Conservation (phyloP, 2,329 filamentous ascomycete genomes). For the Trichophyton equinum region DNA sequence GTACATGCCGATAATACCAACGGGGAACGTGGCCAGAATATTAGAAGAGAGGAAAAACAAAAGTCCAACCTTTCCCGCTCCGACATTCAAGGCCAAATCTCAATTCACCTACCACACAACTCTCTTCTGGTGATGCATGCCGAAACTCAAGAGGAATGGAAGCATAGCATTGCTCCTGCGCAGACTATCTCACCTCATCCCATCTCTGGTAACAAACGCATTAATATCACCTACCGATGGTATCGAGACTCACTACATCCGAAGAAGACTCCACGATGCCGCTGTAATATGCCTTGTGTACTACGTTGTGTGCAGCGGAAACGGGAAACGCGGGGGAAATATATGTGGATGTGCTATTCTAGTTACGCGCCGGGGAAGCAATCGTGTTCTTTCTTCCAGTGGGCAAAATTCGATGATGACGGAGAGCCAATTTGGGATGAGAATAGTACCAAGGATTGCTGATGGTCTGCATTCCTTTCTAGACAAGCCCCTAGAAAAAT, state of each 20-base stretch:
- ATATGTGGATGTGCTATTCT: constrained; percentile 90
- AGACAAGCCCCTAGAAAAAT: no score
- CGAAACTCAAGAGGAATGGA: constrained; percentile 96
- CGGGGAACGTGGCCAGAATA: constrained; percentile 18
- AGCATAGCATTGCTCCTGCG: constrained; percentile 69
- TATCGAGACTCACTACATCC: constrained; percentile 71
- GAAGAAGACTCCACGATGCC: constrained; percentile 61
- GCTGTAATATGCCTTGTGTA: constrained; percentile 55
- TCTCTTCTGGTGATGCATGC: constrained; percentile 91
- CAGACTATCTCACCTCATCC: constrained; percentile 73
- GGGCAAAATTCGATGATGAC: constrained; percentile 78
- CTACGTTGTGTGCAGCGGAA: constrained; percentile 70
- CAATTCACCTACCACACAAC: constrained; percentile 89
- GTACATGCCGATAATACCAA: constrained; percentile 31
- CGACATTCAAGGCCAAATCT: constrained; percentile 70
- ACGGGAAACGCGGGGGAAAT: constrained; percentile 61
- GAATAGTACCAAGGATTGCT: neutral
- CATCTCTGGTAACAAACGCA: constrained; percentile 62
- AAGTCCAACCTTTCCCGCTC: constrained; percentile 21
- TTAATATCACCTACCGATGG: constrained; percentile 89
- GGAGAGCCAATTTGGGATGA: constrained; percentile 58
- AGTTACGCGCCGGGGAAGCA: constrained; percentile 36
- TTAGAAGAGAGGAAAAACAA: constrained; percentile 6
- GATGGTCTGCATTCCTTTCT: neutral
- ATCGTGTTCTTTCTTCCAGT: constrained; percentile 67